Evolutionary conservation across 2,329 filamentous ascomycete genomes (phyloP).

Genomic region (Huntiella omanensis): DNA sequence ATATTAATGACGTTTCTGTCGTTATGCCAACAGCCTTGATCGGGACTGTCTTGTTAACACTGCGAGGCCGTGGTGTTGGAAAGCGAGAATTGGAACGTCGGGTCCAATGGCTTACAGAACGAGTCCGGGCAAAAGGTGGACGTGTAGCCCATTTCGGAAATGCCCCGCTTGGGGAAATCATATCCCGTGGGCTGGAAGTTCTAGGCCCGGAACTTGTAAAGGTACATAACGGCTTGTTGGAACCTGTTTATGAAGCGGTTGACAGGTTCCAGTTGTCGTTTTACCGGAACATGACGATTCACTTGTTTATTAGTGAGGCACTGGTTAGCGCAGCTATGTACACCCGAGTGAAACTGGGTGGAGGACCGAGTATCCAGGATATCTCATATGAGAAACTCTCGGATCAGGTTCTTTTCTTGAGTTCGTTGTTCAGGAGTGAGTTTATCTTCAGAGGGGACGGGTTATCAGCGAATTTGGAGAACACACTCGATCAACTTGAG

Average conservation of each 20-base stretch:
- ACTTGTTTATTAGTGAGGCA: constrained; percentile 87
- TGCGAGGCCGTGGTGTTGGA: constrained; percentile 80
- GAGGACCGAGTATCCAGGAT: constrained; percentile 62
- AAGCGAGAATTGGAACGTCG: constrained; percentile 68
- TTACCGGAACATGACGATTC: constrained; percentile 98
- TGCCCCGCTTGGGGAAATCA: constrained; percentile 58
- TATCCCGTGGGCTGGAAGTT: constrained; percentile 79
- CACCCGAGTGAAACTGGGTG: constrained; percentile 73
- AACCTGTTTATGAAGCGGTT: constrained; percentile 86
- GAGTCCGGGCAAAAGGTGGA: constrained; percentile 71
- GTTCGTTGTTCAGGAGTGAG: constrained; percentile 82
- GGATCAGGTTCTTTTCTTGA: constrained; percentile 73
- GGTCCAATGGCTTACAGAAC: constrained; percentile 73
- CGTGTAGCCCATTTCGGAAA: constrained; percentile 85
- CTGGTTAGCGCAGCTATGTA: constrained; percentile 84
- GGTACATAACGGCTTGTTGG: constrained; percentile 56
- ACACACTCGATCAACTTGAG: constrained; percentile 60
- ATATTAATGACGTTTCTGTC: constrained; percentile 91
- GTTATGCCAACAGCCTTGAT: constrained; percentile 97
- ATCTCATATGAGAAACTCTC: constrained; percentile 57
- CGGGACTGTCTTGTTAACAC: constrained; percentile 76
- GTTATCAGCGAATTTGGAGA: constrained; percentile 58
- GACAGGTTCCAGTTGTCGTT: constrained; percentile 95
- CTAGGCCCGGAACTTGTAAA: constrained; percentile 80
- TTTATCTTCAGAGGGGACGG: constrained; percentile 93